Evolutionary conservation across 306 rosid genomes (phyloP).

Genomic region (Vicia sativa): DNA sequence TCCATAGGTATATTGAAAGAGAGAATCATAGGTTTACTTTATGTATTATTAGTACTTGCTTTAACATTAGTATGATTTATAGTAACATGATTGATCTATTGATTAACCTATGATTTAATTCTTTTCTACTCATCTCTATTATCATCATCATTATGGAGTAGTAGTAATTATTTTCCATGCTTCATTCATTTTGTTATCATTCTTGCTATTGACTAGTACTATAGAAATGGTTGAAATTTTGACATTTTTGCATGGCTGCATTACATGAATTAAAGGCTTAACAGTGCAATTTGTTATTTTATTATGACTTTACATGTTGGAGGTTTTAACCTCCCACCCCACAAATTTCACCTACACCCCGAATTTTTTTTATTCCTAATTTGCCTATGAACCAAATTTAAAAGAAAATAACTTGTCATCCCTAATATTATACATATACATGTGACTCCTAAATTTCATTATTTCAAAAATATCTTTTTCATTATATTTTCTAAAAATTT

Average conservation of each 20-base stretch:
- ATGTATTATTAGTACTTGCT: conserved; percentile 25
- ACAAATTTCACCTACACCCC: too few relatives aligned
- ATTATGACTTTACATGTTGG: too few relatives aligned
- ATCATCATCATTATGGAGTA: background rate
- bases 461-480: too few relatives aligned
- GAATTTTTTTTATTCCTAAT: too few relatives aligned
- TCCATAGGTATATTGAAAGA: conserved; percentile 36
- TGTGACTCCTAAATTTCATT: too few relatives aligned
- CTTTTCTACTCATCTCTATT: background rate
- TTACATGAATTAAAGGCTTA: conserved; percentile 17
- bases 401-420: too few relatives aligned
- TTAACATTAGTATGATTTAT: conserved; percentile 53
- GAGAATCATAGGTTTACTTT: conserved; percentile 12
- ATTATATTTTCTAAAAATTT: too few relatives aligned
- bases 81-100: conserved; percentile 69
- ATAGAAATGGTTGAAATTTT: conserved; percentile 45
- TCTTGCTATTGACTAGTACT: conserved; percentile 33
- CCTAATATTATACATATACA: too few relatives aligned
- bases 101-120: conserved; percentile 48
- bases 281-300: too few relatives aligned
- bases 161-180: background rate
- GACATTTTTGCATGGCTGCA: conserved; percentile 61
- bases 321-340: too few relatives aligned
- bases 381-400: too few relatives aligned
- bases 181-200: conserved; percentile 38